Evolutionary conservation across 2,329 filamentous ascomycete genomes (phyloP).

Genomic region (Colletotrichum cereale): DNA sequence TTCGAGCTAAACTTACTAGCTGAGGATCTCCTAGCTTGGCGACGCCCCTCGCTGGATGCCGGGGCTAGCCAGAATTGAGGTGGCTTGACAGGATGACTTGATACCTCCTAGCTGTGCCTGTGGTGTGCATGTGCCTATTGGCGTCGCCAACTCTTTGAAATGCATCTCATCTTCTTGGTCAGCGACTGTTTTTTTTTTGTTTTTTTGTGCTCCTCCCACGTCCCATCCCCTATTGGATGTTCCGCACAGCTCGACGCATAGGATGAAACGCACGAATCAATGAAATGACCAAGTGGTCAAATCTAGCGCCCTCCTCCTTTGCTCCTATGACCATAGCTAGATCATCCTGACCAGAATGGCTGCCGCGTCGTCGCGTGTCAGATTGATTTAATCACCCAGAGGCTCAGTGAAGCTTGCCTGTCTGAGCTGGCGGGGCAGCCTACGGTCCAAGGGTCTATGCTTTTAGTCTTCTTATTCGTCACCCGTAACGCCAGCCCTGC

Average conservation of each 20-base stretch:
- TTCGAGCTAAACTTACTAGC: slow-evolving; percentile 6
- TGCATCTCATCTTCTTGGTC: slow-evolving; percentile 14
- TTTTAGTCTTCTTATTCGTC: background rate
- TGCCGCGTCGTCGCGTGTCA: slow-evolving; percentile 36
- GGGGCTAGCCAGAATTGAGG: slow-evolving; percentile 32
- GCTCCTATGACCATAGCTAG: background rate
- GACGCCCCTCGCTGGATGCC: slow-evolving; percentile 30
- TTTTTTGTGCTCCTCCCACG: background rate
- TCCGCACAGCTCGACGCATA: background rate
- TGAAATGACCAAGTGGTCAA: slow-evolving; percentile 9
- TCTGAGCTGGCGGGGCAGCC: background rate
- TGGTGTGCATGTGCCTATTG: background rate
- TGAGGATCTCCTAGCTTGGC: slow-evolving; percentile 33
- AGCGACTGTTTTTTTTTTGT: background rate
- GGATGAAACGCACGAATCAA: slow-evolving; percentile 21
- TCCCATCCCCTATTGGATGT: background rate
- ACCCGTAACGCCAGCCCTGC: slow-evolving; percentile 8
- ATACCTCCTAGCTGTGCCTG: slow-evolving; percentile 10
- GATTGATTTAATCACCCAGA: slow-evolving; percentile 17
- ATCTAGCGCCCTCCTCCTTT: slow-evolving; percentile 1
- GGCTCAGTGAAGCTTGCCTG: background rate
- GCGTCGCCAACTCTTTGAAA: slow-evolving; percentile 5
- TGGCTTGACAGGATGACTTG: slow-evolving; percentile 24
- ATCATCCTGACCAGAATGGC: slow-evolving; percentile 4
- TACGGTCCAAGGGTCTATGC: background rate